Evolutionary conservation across 192 early-diverging fungal genomes (phyloP).

Genomic region (Coemansia sp.): DNA sequence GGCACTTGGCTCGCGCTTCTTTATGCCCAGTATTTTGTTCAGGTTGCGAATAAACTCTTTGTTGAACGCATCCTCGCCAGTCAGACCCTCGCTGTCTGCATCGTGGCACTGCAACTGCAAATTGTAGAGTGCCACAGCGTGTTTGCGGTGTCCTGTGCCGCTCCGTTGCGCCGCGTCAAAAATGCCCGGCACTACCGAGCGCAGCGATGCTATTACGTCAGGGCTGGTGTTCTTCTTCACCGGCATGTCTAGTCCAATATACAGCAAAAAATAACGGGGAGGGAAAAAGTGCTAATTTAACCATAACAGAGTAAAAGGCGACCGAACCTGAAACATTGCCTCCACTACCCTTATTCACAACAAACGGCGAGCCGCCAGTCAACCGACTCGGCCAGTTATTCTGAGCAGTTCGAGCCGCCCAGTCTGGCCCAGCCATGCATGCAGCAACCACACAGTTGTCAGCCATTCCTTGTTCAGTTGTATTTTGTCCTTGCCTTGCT

Average conservation of each 20-base stretch:
- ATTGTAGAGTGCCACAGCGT: slow-evolving; percentile 72
- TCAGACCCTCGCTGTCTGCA: slow-evolving; percentile 31
- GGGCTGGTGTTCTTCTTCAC: slow-evolving; percentile 31
- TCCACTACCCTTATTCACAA: slow-evolving; percentile 2
- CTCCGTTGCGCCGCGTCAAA: slow-evolving; percentile 77
- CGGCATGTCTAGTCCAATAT: slow-evolving; percentile 20
- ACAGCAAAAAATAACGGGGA: slow-evolving; percentile 4
- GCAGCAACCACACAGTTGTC: not conserved
- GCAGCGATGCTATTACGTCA: slow-evolving; percentile 49
- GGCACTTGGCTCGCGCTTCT: slow-evolving; percentile 68
- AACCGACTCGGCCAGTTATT: not conserved
- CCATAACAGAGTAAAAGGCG: too few species aligned
- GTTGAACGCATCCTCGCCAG: slow-evolving; percentile 70
- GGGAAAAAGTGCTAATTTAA: not conserved
- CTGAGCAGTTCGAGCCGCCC: slow-evolving; percentile 5
- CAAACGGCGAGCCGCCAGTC: slow-evolving; percentile 2
- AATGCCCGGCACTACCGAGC: slow-evolving; percentile 61
- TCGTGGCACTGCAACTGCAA: slow-evolving; percentile 62
- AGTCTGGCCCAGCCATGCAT: not conserved
- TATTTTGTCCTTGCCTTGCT: not conserved
- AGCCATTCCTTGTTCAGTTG: not conserved
- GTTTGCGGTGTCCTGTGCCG: slow-evolving; percentile 66
- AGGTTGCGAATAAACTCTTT: slow-evolving; percentile 77
- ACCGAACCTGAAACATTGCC: too few species aligned
- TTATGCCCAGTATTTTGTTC: slow-evolving; percentile 72